A percentile compares a stretch with the other conserved stretches of the same genome.
phyloP scores from a whole-genome alignment of 1,139 yeast species.

The Petasospora fabianii region DNA sequence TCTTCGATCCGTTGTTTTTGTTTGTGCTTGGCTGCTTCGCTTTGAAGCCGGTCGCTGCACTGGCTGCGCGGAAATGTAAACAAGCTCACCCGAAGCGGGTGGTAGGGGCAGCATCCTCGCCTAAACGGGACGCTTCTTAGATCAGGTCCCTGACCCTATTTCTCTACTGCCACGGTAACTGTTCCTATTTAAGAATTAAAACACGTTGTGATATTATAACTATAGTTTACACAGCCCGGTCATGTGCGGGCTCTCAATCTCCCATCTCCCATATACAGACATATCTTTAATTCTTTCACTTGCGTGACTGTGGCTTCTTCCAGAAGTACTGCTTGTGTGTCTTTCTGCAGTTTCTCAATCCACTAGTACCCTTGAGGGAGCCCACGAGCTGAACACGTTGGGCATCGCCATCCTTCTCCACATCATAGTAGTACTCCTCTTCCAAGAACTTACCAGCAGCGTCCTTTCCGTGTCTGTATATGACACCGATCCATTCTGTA shows the following conservation, averaged over 20 bases:
- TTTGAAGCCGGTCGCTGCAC: not conserved
- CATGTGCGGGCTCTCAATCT: too few relatives aligned
- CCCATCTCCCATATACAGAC: too few relatives aligned
- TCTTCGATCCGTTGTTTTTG: conserved; percentile 1
- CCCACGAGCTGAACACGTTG: conserved; percentile 69
- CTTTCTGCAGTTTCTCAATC: conserved; percentile 84
- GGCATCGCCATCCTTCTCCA: conserved; percentile 72
- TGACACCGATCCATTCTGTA: conserved; percentile 67
- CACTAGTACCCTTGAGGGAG: conserved; percentile 75
- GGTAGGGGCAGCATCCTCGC: too few relatives aligned
- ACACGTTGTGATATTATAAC: too few relatives aligned
- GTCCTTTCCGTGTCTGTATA: conserved; percentile 85
- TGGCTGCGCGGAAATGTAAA: too few relatives aligned
- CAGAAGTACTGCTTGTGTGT: conserved; percentile 91
- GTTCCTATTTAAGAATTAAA: too few relatives aligned
- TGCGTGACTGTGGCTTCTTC: conserved; percentile 58
- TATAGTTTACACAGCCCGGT: too few relatives aligned
- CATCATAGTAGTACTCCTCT: conserved; percentile 87
- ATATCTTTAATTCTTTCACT: too few relatives aligned
- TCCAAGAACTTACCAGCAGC: conserved; percentile 95
- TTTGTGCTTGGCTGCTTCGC: conserved; percentile 4
- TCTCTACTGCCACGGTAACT: too few relatives aligned
- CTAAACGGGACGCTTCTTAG: too few relatives aligned
- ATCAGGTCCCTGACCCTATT: too few relatives aligned
- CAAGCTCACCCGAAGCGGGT: too few relatives aligned